Base-by-base conservation (phyloP, 2,329 filamentous ascomycete species). In the Fusarium anthophilum region DNA sequence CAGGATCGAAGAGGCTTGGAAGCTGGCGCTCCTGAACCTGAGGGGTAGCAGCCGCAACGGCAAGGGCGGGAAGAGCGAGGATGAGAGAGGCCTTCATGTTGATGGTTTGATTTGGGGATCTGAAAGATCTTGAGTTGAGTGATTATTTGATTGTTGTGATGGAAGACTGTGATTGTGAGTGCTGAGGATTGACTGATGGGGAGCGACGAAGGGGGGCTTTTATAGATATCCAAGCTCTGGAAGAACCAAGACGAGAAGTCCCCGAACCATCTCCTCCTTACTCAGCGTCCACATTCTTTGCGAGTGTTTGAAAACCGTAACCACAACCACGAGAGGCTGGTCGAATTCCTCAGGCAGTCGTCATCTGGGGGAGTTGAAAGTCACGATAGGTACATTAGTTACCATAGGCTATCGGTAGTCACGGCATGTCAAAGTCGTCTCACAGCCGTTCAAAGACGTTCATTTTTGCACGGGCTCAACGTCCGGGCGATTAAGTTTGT, bases 201-300 rank as follows among this genome's bases (percentile, higher is more conserved):
- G 11, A 35, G 20, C 30, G 38, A 60, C 0, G 7, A 28, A 5
- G 6, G 18, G 2, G 24, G 30, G 6, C 3, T 65, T 61, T 69
- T 74, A 74, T 74, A 74, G 67, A 53, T 12, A 30, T 65, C 5
- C 3, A 2, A 5, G 4, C 4, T 9, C 5, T 20, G 3, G 0
- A 2, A 5, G 9, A 18, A 6, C 9, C 2, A 26, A 24, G 12
- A 11, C 6, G 24, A 24, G 12, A 7, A 24, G 2, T 10, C 3
- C 13, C 3, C 0, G 3, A 24, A 9, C 0, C 4, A 13, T 32
- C 0, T 13, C 5, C 17, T 3, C 2, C 15, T 15, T n/a, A 2
- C 1, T 24, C 5, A 18, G 14, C 0, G 17, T 12, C 10, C 11
- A 43, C 0, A 1, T 2, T 13, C 1, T 11, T 15, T 3, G 4